phyloP scores from a whole-genome alignment of 139 green algal genomes.

The Micractinium conductrix region DNA sequence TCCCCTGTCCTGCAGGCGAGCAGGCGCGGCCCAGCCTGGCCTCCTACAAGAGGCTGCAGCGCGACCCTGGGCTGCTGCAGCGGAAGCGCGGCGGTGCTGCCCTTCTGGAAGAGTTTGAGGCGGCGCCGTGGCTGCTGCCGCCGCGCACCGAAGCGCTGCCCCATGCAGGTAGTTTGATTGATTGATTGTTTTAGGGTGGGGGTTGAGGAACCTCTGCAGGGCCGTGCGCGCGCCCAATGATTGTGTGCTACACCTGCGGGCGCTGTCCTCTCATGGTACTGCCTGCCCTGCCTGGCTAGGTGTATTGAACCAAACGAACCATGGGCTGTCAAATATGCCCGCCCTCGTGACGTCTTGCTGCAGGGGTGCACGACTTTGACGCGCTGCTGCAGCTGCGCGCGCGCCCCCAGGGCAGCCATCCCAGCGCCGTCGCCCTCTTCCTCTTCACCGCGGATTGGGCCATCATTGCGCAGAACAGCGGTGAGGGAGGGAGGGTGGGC shows the following conservation, averaged over 20 bases:
- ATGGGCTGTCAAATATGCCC: too few species aligned
- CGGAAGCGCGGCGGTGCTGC: neutral
- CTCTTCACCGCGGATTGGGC: neutral
- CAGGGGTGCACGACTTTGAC: neutral
- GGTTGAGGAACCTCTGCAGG: too few species aligned
- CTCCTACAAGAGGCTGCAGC: neutral
- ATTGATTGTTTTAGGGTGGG: too few species aligned
- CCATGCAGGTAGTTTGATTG: too few species aligned
- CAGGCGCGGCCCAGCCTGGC: neutral
- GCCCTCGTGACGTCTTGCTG: too few species aligned
- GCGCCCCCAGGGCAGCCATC: neutral
- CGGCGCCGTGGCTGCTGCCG: slow-evolving; percentile 5
- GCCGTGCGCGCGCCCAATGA: too few species aligned
- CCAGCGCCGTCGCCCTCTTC: neutral
- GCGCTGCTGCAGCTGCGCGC: neutral
- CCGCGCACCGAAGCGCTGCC: neutral
- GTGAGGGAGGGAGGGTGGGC: neutral
- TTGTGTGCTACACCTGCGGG: too few species aligned
- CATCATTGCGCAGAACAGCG: slow-evolving; percentile 10
- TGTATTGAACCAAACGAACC: too few species aligned
- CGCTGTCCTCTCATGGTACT: too few species aligned
- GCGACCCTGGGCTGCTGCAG: neutral
- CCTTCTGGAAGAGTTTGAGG: neutral
- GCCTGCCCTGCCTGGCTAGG: too few species aligned
- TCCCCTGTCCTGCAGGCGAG: neutral